Conservation (phyloP, 441 rosid genomes). For the Raphanus hybrid region DNA sequence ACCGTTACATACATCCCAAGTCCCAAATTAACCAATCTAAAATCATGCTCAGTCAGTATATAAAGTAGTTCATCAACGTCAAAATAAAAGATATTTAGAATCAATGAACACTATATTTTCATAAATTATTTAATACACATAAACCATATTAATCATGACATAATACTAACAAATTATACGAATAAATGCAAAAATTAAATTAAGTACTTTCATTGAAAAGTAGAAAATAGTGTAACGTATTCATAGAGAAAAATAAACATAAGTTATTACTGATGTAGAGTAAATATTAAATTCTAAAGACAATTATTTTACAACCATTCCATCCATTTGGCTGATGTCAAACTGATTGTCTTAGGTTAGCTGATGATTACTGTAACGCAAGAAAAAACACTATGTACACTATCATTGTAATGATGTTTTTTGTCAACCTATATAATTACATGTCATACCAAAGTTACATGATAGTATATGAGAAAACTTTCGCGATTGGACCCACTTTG, state of each 20-base stretch:
- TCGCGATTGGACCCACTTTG: slow-evolving; percentile 36
- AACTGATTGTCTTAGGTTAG: slow-evolving; percentile 1
- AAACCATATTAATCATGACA: not conserved
- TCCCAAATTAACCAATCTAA: not conserved
- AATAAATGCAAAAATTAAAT: not conserved
- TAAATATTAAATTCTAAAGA: not conserved
- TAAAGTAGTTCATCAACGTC: not conserved
- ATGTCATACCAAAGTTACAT: not conserved
- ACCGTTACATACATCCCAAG: not conserved
- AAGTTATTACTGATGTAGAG: not conserved
- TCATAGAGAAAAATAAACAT: not conserved
- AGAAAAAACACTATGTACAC: not conserved
- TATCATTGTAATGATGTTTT: not conserved
- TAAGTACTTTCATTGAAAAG: not conserved
- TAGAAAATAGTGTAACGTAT: not conserved
- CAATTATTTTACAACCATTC: not conserved
- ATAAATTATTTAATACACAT: not conserved
- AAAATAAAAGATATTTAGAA: not conserved
- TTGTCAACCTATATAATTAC: slow-evolving; percentile 1
- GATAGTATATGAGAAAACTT: slow-evolving; percentile 14
- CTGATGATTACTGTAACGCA: not conserved
- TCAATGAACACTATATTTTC: not conserved
- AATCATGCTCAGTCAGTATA: not conserved
- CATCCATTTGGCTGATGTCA: slow-evolving; percentile 11
- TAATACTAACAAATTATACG: not conserved